Percentiles rank a stretch among this genome's conserved stretches.
phyloP scores from a whole-genome alignment of 306 rosid species.

The Sophora flavescens region DNA sequence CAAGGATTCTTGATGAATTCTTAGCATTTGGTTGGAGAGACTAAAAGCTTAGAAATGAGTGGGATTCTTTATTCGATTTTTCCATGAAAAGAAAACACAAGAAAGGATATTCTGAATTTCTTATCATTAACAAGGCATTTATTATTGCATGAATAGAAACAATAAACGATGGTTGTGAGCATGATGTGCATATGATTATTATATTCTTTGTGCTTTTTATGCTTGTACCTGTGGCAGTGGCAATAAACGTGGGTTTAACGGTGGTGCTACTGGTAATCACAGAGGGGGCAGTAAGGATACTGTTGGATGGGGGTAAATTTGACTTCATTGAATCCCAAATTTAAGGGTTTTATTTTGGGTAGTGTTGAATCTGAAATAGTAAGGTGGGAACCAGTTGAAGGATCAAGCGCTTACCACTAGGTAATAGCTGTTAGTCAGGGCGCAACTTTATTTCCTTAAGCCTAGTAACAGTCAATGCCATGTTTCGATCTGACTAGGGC shows the following conservation, averaged over 20 bases:
- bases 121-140: conserved; percentile 5
- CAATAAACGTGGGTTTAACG: not conserved
- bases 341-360: not conserved
- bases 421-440: too few relatives aligned
- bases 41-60: conserved; percentile 13
- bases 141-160: conserved; percentile 5
- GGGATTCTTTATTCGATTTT: conserved; percentile 9
- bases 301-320: conserved; percentile 4
- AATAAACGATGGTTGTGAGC: not conserved
- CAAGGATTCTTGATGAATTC: conserved; percentile 25
- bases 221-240: conserved; percentile 15
- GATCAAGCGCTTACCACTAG: too few relatives aligned
- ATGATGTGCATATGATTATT: not conserved
- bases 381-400: not conserved
- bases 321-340: conserved; percentile 29
- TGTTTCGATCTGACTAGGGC: too few relatives aligned
- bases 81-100: not conserved
- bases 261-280: conserved; percentile 25
- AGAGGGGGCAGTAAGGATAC: conserved; percentile 15
- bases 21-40: conserved; percentile 22
- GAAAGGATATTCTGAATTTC: not conserved
- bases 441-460: too few relatives aligned
- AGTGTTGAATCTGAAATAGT: not conserved
- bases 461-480: too few relatives aligned
- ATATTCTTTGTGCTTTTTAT: conserved; percentile 2